Percentiles rank a stretch among this genome's conserved stretches.
phyloP scores from a whole-genome alignment of 164 flowering plant species.

The Pachysandra terminalis region DNA sequence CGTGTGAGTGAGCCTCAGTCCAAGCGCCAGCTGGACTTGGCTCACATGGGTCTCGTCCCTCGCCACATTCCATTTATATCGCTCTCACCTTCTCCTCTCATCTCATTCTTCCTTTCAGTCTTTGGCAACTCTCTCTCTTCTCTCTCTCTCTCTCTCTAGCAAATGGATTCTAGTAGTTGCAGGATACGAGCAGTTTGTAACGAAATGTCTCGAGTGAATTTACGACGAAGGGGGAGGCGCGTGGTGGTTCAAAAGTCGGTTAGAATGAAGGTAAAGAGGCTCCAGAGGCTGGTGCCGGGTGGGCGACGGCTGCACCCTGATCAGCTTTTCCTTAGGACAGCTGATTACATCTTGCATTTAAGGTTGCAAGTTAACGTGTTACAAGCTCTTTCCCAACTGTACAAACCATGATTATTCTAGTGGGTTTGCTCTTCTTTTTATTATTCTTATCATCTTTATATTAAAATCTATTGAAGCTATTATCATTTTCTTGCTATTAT shows the following conservation, averaged over 20 bases:
- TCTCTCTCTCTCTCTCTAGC: not conserved
- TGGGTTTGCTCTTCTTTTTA: not conserved
- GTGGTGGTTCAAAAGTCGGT: constrained; percentile 7
- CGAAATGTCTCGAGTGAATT: not conserved
- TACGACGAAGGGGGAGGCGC: not conserved
- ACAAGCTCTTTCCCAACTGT: constrained; percentile 51
- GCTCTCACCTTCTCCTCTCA: not conserved
- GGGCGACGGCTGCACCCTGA: constrained; percentile 53
- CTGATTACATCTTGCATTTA: constrained; percentile 62
- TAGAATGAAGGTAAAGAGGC: constrained; percentile 45
- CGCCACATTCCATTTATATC: constrained; percentile 12
- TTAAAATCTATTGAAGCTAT: not conserved
- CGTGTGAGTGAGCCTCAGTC: constrained; percentile 7
- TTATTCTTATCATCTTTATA: not conserved
- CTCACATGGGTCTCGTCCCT: constrained; percentile 40
- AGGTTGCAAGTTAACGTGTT: constrained; percentile 50
- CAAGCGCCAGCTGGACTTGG: constrained; percentile 22
- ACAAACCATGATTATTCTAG: constrained; percentile 21
- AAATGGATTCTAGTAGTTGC: not conserved
- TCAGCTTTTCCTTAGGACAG: constrained; percentile 47
- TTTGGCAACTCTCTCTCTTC: constrained; percentile 6
- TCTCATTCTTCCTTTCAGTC: not conserved
- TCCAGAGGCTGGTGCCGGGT: constrained; percentile 62
- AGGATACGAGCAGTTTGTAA: not conserved
- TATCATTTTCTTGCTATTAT: not conserved